Evolutionary conservation across 2,329 filamentous ascomycete genomes (phyloP).

Genomic region (Phyllosticta citriasiana): DNA sequence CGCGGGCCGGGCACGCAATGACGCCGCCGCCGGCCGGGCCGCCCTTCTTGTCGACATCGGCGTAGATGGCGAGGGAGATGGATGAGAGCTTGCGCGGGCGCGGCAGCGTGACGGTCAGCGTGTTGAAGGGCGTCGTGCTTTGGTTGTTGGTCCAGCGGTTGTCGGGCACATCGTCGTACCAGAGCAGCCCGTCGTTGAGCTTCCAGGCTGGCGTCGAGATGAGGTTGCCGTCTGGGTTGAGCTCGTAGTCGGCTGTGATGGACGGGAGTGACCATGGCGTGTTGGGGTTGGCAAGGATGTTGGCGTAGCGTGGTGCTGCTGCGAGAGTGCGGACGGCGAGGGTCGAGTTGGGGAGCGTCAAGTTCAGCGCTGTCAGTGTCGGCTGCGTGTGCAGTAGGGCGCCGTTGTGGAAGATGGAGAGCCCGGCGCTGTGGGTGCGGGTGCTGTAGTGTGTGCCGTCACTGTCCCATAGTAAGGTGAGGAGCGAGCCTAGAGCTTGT

Average conservation of each 20-base stretch:
- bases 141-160: constrained; percentile 23
- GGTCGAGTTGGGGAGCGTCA: constrained; percentile 13
- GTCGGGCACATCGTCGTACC: constrained; percentile 30
- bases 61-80: constrained; percentile 8
- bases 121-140: constrained; percentile 11
- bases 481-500: constrained; percentile 16
- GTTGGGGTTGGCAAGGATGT: constrained; percentile 34
- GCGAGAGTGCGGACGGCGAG: constrained; percentile 14
- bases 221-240: constrained; percentile 15
- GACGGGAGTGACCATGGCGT: constrained; percentile 22
- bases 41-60: not conserved
- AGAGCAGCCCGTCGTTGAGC: constrained; percentile 35
- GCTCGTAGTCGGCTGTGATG: constrained; percentile 28
- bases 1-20: not conserved
- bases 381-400: constrained; percentile 19
- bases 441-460: constrained; percentile 29
- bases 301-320: constrained; percentile 19
- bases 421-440: constrained; percentile 18
- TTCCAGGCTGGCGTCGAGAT: constrained; percentile 26
- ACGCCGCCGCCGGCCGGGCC: not conserved
- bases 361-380: constrained; percentile 11
- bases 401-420: constrained; percentile 32
- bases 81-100: constrained; percentile 13
- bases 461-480: constrained; percentile 34
- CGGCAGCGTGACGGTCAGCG: constrained; percentile 13